These are phyloP conservation scores for Rhododendron simsii DNA, from an alignment of 148 eudicot genomes.

Conservation along the genomic window DNA sequence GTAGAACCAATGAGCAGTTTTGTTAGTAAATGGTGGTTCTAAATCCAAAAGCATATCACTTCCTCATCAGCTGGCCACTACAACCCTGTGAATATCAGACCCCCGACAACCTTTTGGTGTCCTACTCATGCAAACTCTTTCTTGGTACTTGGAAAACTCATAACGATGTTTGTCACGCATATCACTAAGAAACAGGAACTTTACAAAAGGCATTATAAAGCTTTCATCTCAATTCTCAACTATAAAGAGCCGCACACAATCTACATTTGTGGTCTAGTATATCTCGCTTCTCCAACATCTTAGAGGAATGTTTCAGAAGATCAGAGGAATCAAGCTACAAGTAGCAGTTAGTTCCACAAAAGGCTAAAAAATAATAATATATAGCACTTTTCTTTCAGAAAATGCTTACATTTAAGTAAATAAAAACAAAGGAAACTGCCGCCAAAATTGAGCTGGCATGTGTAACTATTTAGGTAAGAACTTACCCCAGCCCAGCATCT, in stretches of 20 bases:
- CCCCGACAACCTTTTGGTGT: background rate
- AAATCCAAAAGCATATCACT: background rate
- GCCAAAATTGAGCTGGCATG: background rate
- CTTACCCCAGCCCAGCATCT: slow-evolving; percentile 99
- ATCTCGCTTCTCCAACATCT: background rate
- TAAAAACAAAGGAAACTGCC: background rate
- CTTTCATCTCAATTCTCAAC: background rate
- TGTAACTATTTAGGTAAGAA: slow-evolving; percentile 6
- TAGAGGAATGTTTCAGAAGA: background rate
- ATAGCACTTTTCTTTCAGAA: background rate
- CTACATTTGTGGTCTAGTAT: background rate
- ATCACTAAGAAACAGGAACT: background rate
- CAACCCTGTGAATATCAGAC: background rate
- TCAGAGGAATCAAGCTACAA: background rate
- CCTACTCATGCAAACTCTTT: background rate
- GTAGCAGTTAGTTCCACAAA: background rate
- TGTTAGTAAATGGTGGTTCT: background rate
- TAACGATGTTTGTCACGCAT: background rate
- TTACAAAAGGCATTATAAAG: background rate
- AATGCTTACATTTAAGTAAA: background rate
- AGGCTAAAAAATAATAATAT: background rate
- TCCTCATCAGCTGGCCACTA: background rate
- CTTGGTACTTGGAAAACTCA: background rate
- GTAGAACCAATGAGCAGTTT: background rate
- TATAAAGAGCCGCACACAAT: background rate